phyloP scores from a whole-genome alignment of 352 stramenopile species.

The Phytophthora pseudosyringae region DNA sequence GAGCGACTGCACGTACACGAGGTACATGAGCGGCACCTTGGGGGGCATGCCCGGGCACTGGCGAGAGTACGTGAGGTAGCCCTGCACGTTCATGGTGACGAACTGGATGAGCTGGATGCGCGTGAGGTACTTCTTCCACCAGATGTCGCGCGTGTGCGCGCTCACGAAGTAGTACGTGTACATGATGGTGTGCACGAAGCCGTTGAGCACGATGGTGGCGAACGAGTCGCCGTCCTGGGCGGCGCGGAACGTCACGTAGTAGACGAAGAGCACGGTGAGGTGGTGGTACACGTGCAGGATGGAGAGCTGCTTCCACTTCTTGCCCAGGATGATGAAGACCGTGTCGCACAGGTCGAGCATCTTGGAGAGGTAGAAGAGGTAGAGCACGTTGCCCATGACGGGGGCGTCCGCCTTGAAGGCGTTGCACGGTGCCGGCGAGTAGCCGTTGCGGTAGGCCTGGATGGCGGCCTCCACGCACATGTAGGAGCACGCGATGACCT shows the following conservation, averaged over 20 bases:
- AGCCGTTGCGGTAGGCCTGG: constrained; percentile 89
- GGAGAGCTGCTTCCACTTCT: constrained; percentile 96
- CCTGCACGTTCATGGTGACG: constrained; percentile 72
- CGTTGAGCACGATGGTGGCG: constrained; percentile 95
- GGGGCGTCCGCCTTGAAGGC: constrained; percentile 84
- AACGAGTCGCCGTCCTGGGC: constrained; percentile 96
- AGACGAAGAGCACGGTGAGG: constrained; percentile 95
- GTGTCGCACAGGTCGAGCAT: constrained; percentile 91
- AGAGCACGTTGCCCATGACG: constrained; percentile 92
- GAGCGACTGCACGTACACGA: constrained; percentile 95
- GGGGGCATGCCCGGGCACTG: constrained; percentile 78
- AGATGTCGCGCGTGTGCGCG: constrained; percentile 96
- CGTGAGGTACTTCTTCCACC: constrained; percentile 97
- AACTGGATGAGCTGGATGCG: constrained; percentile 96
- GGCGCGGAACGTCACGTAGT: constrained; percentile 94
- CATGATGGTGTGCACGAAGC: constrained; percentile 98
- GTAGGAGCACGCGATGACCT: constrained; percentile 95
- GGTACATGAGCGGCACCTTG: constrained; percentile 86
- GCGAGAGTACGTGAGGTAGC: constrained; percentile 74
- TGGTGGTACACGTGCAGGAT: constrained; percentile 99
- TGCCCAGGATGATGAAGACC: constrained; percentile 96
- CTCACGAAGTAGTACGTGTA: constrained; percentile 99
- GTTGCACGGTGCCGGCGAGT: constrained; percentile 89
- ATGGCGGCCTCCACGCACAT: constrained; percentile 93
- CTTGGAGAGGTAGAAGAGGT: constrained; percentile 97